phyloP scores from a whole-genome alignment of 176 grass and related monocot species.

The Oryza meyeriana region DNA sequence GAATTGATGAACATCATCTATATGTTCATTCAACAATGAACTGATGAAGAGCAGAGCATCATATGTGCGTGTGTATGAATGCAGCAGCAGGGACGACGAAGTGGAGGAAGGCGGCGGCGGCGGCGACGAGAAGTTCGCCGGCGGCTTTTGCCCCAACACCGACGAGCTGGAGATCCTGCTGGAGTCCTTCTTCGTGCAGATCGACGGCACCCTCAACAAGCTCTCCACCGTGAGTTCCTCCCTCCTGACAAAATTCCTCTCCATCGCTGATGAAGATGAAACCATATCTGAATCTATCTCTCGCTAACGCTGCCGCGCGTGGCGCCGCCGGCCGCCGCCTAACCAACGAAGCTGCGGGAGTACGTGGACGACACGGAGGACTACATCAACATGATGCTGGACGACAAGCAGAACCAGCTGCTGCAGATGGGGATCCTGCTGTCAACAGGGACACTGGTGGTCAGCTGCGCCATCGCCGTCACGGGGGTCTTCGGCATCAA shows the following conservation, averaged over 20 bases:
- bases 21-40: too few relatives aligned
- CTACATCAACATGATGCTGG: constrained; percentile 86
- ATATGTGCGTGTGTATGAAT: too few relatives aligned
- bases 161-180: constrained; percentile 75
- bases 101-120: neutral
- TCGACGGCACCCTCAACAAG: constrained; percentile 61
- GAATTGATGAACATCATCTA: too few relatives aligned
- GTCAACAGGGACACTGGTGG: constrained; percentile 50
- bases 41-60: too few relatives aligned
- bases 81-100: neutral
- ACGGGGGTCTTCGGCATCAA: constrained; percentile 57
- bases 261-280: neutral
- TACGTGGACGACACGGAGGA: constrained; percentile 81
- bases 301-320: too few relatives aligned
- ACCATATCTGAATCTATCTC: neutral
- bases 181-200: constrained; percentile 76
- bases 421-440: constrained; percentile 80
- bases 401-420: constrained; percentile 83
- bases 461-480: constrained; percentile 35
- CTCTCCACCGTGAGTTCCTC: constrained; percentile 28
- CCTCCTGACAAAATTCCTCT: neutral
- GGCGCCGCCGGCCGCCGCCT: too few relatives aligned
- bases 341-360: constrained; percentile 39
- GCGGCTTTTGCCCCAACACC: constrained; percentile 40
- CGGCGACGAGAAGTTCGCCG: neutral